Evolutionary conservation across 2,329 filamentous ascomycete genomes (phyloP), one percentile per base, ranked within the genome.

Genomic region (Zalaria obscura): DNA sequence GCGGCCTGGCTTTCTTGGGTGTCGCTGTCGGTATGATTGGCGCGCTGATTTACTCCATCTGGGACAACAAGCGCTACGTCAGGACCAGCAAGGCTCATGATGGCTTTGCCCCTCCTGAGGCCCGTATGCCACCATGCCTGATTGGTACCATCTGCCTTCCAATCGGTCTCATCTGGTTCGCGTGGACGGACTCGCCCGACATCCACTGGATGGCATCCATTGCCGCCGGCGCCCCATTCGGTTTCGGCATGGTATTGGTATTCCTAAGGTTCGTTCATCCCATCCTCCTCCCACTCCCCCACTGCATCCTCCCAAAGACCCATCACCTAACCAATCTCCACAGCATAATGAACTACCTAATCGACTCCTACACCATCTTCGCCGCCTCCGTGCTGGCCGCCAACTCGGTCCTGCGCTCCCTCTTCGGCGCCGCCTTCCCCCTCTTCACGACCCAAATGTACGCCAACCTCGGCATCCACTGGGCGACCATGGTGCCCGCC

Each of bases 401-500:
- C 38, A 85, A 88, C 61, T 83, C 83, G 0, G 81, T 93, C 54
- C 63, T 93, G 32, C 78, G 86, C 50, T 88, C 82, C 0, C 66
- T 87, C 5, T 81, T 79, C 47, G 85, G 83, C 48, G 83, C 83
- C 2, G 78, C 72, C 1, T 91, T 93, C 66, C 85, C 85, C 1
- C 70, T 91, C 1, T 91, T 91, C 57, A 76, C 81, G 0, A 71
- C 67, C 2, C 78, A 84, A 52, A 84, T 70, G 66, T 70, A 69
- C 51, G 46, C 46, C 36, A 44, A 50, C 3, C 51, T 62, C 2
- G 80, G 83, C 38, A 78, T 82, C 42, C 80, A 87, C 62, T 88
- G 83, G 83, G 83, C 80, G 1, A 76, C 71, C 29, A 76, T 75
- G 0, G 65, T 89, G 9, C 83, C 82, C 0, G 84, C 77, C 0